Percentiles rank a stretch among this genome's conserved stretches.
phyloP scores from a whole-genome alignment of 495 filamentous ascomycete species.

The Letharia columbiana region DNA sequence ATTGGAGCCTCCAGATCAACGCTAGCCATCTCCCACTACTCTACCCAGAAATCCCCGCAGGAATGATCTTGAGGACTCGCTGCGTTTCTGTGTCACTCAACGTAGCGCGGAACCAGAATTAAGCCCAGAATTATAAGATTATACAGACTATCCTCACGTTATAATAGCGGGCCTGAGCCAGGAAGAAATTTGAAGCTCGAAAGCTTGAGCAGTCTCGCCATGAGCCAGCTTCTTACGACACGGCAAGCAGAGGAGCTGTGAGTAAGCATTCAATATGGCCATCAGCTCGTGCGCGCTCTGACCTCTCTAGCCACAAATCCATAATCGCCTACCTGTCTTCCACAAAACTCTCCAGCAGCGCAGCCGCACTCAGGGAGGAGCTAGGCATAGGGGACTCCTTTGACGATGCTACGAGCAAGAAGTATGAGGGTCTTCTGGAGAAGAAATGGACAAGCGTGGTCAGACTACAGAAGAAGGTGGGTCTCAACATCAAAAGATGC shows the following conservation, averaged over 20 bases:
- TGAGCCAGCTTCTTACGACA: slow-evolving; percentile 68
- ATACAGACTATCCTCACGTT: background rate
- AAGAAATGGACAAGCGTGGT: slow-evolving; percentile 96
- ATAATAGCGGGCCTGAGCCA: background rate
- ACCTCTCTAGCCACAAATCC: slow-evolving; percentile 63
- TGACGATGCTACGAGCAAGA: slow-evolving; percentile 69
- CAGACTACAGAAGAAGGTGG: slow-evolving; percentile 82
- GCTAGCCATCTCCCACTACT: background rate
- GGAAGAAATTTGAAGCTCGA: background rate
- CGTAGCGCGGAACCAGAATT: background rate
- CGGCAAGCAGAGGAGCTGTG: slow-evolving; percentile 88
- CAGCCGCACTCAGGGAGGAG: slow-evolving; percentile 49
- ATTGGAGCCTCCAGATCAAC: background rate
- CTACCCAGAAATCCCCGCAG: background rate
- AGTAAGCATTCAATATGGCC: slow-evolving; percentile 28
- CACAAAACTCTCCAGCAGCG: slow-evolving; percentile 58
- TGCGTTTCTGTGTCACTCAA: background rate
- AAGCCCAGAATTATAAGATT: background rate
- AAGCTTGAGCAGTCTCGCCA: slow-evolving; percentile 31
- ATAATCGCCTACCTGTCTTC: slow-evolving; percentile 80
- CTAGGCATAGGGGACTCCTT: slow-evolving; percentile 42
- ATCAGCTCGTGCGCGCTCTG: slow-evolving; percentile 5
- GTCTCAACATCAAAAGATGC: background rate
- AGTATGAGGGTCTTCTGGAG: slow-evolving; percentile 82
- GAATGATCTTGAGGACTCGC: background rate